These are phyloP conservation scores for Trametes gibbosa DNA, from an alignment of 768 basidiomycete species.

Conservation along the genomic window DNA sequence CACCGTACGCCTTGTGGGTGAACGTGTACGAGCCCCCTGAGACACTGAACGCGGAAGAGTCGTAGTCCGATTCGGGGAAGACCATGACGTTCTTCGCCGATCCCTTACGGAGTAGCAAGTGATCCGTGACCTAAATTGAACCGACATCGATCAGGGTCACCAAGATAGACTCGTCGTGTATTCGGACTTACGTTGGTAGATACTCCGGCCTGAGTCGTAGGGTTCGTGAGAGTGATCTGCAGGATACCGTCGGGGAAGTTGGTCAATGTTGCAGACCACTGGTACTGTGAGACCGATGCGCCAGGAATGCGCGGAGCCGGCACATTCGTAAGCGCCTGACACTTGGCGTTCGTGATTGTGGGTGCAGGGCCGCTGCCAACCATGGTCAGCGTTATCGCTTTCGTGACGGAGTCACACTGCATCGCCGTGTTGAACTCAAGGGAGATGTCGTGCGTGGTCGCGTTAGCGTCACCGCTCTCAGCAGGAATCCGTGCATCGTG, in stretches of 20 bases:
- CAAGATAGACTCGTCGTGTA: constrained; percentile 1
- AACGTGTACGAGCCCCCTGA: constrained; percentile 69
- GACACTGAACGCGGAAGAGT: constrained; percentile 53
- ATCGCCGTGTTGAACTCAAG: constrained; percentile 80
- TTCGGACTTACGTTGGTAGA: constrained; percentile 53
- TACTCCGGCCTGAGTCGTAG: constrained; percentile 39
- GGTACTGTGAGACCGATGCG: constrained; percentile 57
- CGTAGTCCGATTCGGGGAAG: constrained; percentile 83
- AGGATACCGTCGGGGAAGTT: constrained; percentile 84
- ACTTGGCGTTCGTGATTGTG: constrained; percentile 45
- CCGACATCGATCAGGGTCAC: background rate
- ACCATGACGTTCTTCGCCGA: constrained; percentile 73
- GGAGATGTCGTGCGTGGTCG: constrained; percentile 50
- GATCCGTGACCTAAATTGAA: constrained; percentile 56
- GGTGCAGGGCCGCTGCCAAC: constrained; percentile 59
- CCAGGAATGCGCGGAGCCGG: constrained; percentile 51
- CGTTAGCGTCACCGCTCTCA: constrained; percentile 46
- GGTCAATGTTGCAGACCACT: constrained; percentile 71
- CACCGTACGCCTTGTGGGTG: constrained; percentile 80
- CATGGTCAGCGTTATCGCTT: constrained; percentile 63
- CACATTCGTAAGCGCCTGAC: constrained; percentile 47
- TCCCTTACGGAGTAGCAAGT: constrained; percentile 81
- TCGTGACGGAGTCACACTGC: constrained; percentile 69
- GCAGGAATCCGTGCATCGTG: constrained; percentile 75
- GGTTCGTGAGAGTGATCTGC: constrained; percentile 63